phyloP scores from a whole-genome alignment of 2,329 filamentous ascomycete genomes.

The Colletotrichum sp. region DNA sequence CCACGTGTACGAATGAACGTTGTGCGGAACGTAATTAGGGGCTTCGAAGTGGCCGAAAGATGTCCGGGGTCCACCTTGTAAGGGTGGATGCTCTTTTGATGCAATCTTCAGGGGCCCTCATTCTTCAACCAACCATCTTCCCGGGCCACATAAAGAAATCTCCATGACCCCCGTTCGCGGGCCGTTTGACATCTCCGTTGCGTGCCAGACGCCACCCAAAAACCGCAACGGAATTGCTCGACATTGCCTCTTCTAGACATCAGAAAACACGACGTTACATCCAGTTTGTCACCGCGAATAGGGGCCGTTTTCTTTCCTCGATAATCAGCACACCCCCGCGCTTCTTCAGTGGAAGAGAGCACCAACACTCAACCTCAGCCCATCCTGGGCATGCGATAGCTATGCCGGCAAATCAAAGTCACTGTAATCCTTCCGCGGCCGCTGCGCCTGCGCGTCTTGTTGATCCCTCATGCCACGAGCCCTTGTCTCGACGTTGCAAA shows the following conservation, averaged over 20 bases:
- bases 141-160: not conserved
- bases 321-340: not conserved
- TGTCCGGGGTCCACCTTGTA: not conserved
- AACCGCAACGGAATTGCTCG: not conserved
- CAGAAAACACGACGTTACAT: not conserved
- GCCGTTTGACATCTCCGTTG: slow-evolving; percentile 11
- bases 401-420: not conserved
- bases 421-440: not conserved
- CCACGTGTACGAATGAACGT: slow-evolving; percentile 10
- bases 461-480: not conserved
- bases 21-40: slow-evolving; percentile 6
- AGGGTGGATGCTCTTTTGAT: not conserved
- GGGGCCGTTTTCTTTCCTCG: not conserved
- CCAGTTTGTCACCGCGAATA: not conserved
- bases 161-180: slow-evolving; percentile 2
- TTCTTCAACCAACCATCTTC: slow-evolving; percentile 4
- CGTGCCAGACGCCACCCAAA: not conserved
- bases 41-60: not conserved
- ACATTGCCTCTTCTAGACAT: not conserved
- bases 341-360: not conserved
- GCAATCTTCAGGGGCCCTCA: not conserved
- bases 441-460: not conserved
- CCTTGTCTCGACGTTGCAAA: not conserved
- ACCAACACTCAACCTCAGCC: not conserved
- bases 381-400: not conserved